Conservation (phyloP, 176 grass and related monocot species). For the Aegilops bicornis region DNA sequence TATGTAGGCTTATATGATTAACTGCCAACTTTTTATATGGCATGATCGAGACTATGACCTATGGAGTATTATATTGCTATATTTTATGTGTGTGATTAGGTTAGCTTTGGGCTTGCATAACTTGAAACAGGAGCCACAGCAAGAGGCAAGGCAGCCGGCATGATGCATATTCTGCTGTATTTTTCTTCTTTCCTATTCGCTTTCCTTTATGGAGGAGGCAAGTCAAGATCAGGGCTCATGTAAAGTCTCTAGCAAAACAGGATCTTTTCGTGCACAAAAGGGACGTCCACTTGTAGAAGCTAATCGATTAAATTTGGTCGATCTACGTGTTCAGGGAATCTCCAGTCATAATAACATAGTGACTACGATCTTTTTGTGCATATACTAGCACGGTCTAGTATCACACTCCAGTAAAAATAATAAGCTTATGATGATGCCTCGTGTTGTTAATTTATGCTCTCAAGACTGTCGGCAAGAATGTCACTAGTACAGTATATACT, state of each 20-base stretch:
- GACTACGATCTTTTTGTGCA: too few species aligned
- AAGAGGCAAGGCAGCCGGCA: neutral
- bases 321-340: neutral
- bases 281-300: slow-evolving; percentile 27
- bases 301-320: neutral
- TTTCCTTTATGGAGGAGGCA: slow-evolving; percentile 49
- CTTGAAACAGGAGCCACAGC: slow-evolving; percentile 48
- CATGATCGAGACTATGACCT: neutral
- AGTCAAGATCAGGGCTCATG: slow-evolving; percentile 35
- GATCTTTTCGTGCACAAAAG: slow-evolving; percentile 24
- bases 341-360: too few species aligned
- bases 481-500: too few species aligned
- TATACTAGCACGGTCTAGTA: too few species aligned
- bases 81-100: neutral
- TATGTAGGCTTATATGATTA: neutral
- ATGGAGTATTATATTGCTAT: neutral
- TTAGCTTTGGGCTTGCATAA: slow-evolving; percentile 39
- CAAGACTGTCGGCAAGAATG: too few species aligned
- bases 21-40: neutral
- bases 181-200: slow-evolving; percentile 1
- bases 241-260: neutral
- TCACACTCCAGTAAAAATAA: too few species aligned
- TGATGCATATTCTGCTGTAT: slow-evolving; percentile 13
- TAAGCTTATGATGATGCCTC: too few species aligned
- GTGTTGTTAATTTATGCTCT: too few species aligned